Percentiles rank a stretch among this genome's conserved stretches.
phyloP scores from a whole-genome alignment of 805 yeast species.

The Ogataea thermomethanolica region DNA sequence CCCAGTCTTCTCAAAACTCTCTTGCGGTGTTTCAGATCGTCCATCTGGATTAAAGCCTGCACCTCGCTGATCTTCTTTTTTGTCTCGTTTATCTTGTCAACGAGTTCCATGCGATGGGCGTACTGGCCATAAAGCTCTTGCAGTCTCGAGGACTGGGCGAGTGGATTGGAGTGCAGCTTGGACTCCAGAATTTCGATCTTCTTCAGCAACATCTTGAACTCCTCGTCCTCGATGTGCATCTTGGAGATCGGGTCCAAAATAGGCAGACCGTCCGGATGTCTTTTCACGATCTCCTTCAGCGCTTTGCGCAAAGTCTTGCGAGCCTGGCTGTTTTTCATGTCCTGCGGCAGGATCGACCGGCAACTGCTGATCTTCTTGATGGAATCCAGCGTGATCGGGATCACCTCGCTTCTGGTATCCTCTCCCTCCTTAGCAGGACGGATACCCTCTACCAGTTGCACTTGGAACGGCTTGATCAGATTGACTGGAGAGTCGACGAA shows the following conservation, averaged over 20 bases:
- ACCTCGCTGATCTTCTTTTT: constrained; percentile 74
- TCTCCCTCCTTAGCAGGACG: constrained; percentile 79
- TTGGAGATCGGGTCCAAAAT: constrained; percentile 83
- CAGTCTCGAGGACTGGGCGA: constrained; percentile 58
- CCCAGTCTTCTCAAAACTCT: constrained; percentile 90
- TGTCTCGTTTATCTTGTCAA: constrained; percentile 53
- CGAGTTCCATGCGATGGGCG: constrained; percentile 58
- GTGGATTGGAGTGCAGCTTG: constrained; percentile 67
- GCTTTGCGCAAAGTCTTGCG: constrained; percentile 67
- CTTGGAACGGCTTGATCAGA: constrained; percentile 71
- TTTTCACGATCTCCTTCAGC: constrained; percentile 70
- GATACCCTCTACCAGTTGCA: constrained; percentile 81
- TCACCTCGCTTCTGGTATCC: constrained; percentile 64
- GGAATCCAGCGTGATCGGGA: constrained; percentile 82
- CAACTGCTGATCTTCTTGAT: constrained; percentile 74
- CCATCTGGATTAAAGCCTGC: constrained; percentile 88
- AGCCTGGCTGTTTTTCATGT: constrained; percentile 55
- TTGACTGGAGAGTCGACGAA: constrained; percentile 82
- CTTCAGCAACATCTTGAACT: constrained; percentile 64
- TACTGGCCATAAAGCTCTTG: constrained; percentile 63
- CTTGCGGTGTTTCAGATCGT: constrained; percentile 88
- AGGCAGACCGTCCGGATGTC: constrained; percentile 92
- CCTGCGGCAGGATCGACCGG: constrained; percentile 75
- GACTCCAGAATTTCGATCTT: constrained; percentile 82
- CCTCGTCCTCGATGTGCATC: constrained; percentile 78